These are phyloP conservation scores for Bathelium albidoporum DNA, from an alignment of 495 filamentous ascomycete species.

Conservation along the genomic window DNA sequence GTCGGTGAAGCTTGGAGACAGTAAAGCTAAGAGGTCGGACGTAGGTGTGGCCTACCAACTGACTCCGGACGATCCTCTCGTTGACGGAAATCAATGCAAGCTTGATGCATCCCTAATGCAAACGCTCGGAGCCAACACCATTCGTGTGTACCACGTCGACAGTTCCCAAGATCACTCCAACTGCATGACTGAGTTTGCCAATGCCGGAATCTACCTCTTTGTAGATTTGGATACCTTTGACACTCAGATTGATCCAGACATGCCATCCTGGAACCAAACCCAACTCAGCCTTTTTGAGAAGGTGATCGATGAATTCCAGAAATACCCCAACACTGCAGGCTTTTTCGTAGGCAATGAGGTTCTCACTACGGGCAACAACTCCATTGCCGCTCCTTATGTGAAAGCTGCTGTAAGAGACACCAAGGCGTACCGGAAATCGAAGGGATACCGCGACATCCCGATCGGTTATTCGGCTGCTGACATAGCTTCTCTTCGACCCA, in stretches of 20 bases:
- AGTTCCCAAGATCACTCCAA: constrained; percentile 54
- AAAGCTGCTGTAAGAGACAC: constrained; percentile 72
- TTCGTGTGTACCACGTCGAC: constrained; percentile 86
- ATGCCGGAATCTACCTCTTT: constrained; percentile 75
- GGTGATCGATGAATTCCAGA: constrained; percentile 69
- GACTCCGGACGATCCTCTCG: constrained; percentile 59
- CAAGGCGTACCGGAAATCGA: constrained; percentile 67
- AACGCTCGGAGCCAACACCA: constrained; percentile 68
- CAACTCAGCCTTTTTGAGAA: constrained; percentile 55
- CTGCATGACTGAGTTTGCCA: constrained; percentile 73
- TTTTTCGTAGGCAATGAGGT: constrained; percentile 87
- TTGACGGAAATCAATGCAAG: constrained; percentile 64
- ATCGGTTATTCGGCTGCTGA: constrained; percentile 85
- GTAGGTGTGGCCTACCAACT: constrained; percentile 55
- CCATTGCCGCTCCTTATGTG: constrained; percentile 65
- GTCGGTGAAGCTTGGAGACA: not conserved
- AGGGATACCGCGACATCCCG: constrained; percentile 74
- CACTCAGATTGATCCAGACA: constrained; percentile 58
- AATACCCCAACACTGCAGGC: constrained; percentile 69
- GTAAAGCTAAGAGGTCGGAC: not conserved
- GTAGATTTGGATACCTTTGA: constrained; percentile 78
- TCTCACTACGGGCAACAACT: constrained; percentile 48
- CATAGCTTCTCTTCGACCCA: constrained; percentile 68
- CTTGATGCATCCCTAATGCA: constrained; percentile 72
- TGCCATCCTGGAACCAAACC: constrained; percentile 57